A percentile compares a stretch with the other conserved stretches of the same genome.
phyloP scores from a whole-genome alignment of 352 stramenopile species.

The Globisporangium splendens region DNA sequence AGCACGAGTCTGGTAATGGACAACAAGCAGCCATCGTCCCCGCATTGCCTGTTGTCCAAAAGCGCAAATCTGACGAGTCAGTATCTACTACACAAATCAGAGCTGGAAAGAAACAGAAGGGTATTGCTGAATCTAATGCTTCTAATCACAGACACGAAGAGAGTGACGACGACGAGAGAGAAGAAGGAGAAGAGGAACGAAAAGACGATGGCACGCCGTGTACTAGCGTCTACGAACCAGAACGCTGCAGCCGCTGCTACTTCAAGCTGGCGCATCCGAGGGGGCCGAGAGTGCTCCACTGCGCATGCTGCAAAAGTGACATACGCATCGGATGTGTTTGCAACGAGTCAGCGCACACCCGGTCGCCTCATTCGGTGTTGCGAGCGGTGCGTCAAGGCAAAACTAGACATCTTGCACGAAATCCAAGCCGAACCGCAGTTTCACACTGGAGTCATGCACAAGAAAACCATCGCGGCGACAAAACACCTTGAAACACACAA shows the following conservation, averaged over 20 bases:
- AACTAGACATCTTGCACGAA: neutral
- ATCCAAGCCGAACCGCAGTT: neutral
- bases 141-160: too few species aligned
- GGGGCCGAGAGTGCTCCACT: neutral
- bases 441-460: neutral
- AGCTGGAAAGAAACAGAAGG: too few species aligned
- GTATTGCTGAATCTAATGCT: too few species aligned
- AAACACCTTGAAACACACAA: neutral
- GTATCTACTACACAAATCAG: too few species aligned
- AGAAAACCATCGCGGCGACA: neutral
- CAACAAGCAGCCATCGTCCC: too few species aligned
- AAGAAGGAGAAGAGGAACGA: too few species aligned
- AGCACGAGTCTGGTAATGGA: too few species aligned
- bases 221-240: neutral
- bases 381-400: neutral
- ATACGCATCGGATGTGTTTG: neutral
- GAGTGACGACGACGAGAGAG: too few species aligned
- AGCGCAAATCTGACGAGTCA: too few species aligned
- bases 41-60: too few species aligned
- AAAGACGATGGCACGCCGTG: too few species aligned
- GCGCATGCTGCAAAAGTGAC: slow-evolving; percentile 5
- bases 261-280: neutral
- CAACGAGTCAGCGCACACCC: neutral
- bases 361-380: slow-evolving; percentile 1
- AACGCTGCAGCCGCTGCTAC: neutral